Evolutionary conservation across 495 filamentous ascomycete genomes (phyloP), one percentile per base, ranked within the genome.

Genomic region (Lepraria neglecta): DNA sequence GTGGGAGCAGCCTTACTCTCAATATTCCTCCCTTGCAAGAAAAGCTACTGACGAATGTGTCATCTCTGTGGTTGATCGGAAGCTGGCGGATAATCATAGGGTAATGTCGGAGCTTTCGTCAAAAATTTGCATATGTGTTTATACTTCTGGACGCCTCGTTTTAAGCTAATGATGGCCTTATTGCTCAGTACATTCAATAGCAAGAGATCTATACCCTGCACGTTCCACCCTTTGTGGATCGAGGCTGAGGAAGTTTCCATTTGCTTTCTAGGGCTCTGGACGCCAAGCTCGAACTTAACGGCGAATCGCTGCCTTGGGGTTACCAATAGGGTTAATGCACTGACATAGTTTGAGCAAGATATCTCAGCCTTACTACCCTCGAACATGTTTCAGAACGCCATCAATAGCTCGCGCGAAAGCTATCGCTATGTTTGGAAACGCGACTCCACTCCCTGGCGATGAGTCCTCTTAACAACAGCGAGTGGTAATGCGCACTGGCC

Each of bases 381-480:
- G 17, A 60, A 21, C 47, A 51, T 45, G 46, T 50, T 24, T 52
- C 24, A 33, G n/a, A 21, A 27, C 35, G 58, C 24, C 47, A 15
- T 43, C 4, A 31, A 52, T 7, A 52, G 51, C 47, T 44, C 46
- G 33, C 19, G 19, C 21, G 38, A 24, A 43, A 12, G 27, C 7
- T 43, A 15, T 27, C 6, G 46, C 35, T 48, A 4, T 42, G 33
- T 19, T 19, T n/a, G 45, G 45, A 48, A 40, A 47, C 33, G 58
- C 45, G 30, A 44, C 43, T 35, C 56, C 7, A 31, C 42, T 31
- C 10, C n/a, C 38, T 28, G 27, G 17, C 6, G 9, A 27, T 30
- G 15, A 42, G 14, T 33, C 14, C 40, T 52, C 46, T 51, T 11
- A 42, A 52, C 6, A 31, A 4, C 19, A 50, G 12, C 11, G 27